Evolutionary conservation across 2,329 filamentous ascomycete species (phyloP).

Genomic region (Talaromyces sp.): DNA sequence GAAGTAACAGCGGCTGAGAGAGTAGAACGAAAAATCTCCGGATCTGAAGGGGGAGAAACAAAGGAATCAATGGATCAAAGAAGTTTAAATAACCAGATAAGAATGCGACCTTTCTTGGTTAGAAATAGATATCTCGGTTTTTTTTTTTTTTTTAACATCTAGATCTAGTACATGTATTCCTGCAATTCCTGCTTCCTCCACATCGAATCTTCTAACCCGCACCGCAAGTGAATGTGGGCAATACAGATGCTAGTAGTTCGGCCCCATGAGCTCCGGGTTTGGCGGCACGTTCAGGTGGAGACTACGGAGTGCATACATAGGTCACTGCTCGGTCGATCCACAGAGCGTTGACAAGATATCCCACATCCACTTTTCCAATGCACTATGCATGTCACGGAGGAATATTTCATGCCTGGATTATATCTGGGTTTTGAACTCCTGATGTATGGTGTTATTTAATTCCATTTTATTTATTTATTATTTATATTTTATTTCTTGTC

Average conservation of each 20-base stretch:
- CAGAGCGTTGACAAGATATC: slow-evolving; percentile 12
- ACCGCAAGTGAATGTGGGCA: not conserved
- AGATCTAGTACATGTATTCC: not conserved
- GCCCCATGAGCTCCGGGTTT: slow-evolving; percentile 20
- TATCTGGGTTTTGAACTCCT: not conserved
- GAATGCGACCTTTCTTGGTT: slow-evolving; percentile 11
- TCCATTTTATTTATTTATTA: too few relatives aligned
- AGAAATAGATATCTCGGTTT: too few relatives aligned
- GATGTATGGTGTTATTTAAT: too few relatives aligned
- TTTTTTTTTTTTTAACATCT: too few relatives aligned
- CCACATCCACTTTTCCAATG: slow-evolving; percentile 8
- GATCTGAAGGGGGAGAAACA: too few relatives aligned
- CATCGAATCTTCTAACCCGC: not conserved
- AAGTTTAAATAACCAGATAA: slow-evolving; percentile 1
- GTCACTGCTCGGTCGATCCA: slow-evolving; percentile 17
- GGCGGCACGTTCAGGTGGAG: slow-evolving; percentile 23
- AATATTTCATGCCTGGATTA: slow-evolving; percentile 11
- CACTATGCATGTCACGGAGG: slow-evolving; percentile 27
- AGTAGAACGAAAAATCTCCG: too few relatives aligned
- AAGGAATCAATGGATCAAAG: not conserved
- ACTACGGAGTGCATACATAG: slow-evolving; percentile 25
- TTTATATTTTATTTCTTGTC: too few relatives aligned
- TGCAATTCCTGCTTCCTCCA: not conserved
- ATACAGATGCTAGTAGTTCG: slow-evolving; percentile 9
- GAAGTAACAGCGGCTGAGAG: too few relatives aligned